Evolutionary conservation across 805 yeast species (phyloP).

Genomic region (Yamadazyma kitorensis): DNA sequence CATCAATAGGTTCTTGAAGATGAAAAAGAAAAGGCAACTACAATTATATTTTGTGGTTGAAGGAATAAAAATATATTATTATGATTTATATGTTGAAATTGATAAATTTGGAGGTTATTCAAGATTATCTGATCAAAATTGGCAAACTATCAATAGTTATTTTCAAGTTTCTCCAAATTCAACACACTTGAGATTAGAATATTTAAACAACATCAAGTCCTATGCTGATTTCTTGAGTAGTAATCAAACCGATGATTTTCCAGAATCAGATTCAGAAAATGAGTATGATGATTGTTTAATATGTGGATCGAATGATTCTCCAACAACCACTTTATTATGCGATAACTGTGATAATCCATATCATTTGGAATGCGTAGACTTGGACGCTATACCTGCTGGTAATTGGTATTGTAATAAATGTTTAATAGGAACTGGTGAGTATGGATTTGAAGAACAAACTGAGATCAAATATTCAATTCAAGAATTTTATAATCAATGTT

Average conservation of each 20-base stretch:
- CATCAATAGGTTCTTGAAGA: slow-evolving; percentile 53
- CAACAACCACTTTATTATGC: slow-evolving; percentile 55
- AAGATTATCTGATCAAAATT: slow-evolving; percentile 13
- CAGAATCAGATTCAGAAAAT: slow-evolving; percentile 29
- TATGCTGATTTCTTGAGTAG: slow-evolving; percentile 32
- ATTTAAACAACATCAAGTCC: slow-evolving; percentile 20
- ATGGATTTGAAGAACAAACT: slow-evolving; percentile 74
- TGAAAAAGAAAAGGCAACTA: slow-evolving; percentile 33
- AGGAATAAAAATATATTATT: slow-evolving; percentile 25
- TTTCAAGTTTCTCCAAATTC: slow-evolving; percentile 21
- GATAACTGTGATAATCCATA: slow-evolving; percentile 70
- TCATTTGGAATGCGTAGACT: slow-evolving; percentile 63
- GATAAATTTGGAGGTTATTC: slow-evolving; percentile 25
- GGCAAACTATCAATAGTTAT: slow-evolving; percentile 21
- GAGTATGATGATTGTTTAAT: slow-evolving; percentile 42
- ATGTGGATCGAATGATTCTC: slow-evolving; percentile 47
- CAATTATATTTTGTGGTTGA: slow-evolving; percentile 19
- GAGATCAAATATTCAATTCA: slow-evolving; percentile 52
- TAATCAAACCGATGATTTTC: slow-evolving; percentile 25
- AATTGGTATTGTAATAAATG: slow-evolving; percentile 85
- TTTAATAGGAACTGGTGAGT: slow-evolving; percentile 81
- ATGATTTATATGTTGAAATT: slow-evolving; percentile 37
- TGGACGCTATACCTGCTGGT: slow-evolving; percentile 50
- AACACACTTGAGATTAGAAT: slow-evolving; percentile 21
- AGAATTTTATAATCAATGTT: slow-evolving; percentile 59